phyloP scores from a whole-genome alignment of 768 basidiomycete genomes.

The Rubroboletus satanas region DNA sequence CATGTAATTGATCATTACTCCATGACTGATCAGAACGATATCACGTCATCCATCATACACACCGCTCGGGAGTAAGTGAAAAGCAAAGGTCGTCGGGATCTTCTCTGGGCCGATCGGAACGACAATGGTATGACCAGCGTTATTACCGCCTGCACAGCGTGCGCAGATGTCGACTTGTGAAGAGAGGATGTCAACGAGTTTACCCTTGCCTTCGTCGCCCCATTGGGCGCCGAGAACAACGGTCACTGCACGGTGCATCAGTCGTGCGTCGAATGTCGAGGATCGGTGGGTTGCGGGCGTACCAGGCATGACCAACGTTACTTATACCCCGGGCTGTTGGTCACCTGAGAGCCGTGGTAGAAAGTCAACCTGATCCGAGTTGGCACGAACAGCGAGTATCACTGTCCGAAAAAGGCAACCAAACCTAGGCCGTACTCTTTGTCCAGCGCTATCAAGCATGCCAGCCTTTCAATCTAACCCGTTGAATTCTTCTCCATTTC shows the following conservation, averaged over 20 bases:
- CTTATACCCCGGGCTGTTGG: neutral
- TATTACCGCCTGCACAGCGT: conserved; percentile 96
- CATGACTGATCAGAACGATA: neutral
- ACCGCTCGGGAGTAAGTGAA: conserved; percentile 95
- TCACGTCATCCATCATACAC: conserved; percentile 4
- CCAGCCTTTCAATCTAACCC: conserved; percentile 50
- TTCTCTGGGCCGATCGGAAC: conserved; percentile 66
- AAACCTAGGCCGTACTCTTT: too few relatives aligned
- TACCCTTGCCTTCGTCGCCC: conserved; percentile 94
- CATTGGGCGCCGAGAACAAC: conserved; percentile 87
- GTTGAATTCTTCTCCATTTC: conserved; percentile 5
- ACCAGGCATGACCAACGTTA: conserved; percentile 24
- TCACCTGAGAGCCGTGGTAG: conserved; percentile 8
- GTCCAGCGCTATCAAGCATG: conserved; percentile 32
- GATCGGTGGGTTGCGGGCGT: neutral
- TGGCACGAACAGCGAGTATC: neutral
- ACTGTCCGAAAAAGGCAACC: conserved; percentile 16
- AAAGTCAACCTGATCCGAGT: conserved; percentile 4
- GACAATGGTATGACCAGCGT: conserved; percentile 98
- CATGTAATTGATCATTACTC: neutral
- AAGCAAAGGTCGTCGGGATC: conserved; percentile 82
- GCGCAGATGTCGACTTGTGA: conserved; percentile 90
- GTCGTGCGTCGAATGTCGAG: conserved; percentile 1
- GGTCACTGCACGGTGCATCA: conserved; percentile 39
- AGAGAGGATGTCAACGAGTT: conserved; percentile 94